phyloP scores from a whole-genome alignment of 495 filamentous ascomycete species.

The Podospora conica region DNA sequence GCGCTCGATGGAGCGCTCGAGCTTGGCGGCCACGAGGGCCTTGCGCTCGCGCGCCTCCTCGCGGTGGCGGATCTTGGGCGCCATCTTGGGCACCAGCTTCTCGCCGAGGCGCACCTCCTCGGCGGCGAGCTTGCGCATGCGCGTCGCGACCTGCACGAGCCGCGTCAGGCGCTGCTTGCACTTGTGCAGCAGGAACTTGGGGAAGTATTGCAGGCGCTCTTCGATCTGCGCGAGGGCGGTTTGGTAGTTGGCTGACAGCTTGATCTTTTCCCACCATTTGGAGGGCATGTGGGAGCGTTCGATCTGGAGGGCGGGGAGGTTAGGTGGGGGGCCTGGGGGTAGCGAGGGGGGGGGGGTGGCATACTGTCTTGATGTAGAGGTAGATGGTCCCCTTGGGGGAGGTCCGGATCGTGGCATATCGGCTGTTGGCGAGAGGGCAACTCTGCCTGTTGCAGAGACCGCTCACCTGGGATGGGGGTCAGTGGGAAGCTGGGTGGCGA shows the following conservation, averaged over 20 bases:
- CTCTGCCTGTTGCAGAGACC: constrained; percentile 93
- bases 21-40: constrained; percentile 87
- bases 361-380: constrained; percentile 92
- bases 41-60: constrained; percentile 92
- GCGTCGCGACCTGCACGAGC: constrained; percentile 85
- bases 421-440: constrained; percentile 90
- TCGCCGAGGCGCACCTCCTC: constrained; percentile 92
- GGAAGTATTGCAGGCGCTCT: constrained; percentile 86
- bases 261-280: constrained; percentile 93
- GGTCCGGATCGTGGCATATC: constrained; percentile 88
- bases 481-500: neutral
- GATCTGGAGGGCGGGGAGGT: constrained; percentile 14
- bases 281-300: constrained; percentile 85
- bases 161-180: constrained; percentile 96
- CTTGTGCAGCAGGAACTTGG: constrained; percentile 91
- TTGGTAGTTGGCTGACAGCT: constrained; percentile 82
- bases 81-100: constrained; percentile 79
- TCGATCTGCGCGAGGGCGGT: constrained; percentile 82
- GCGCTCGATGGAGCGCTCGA: constrained; percentile 92
- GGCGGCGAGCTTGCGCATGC: constrained; percentile 72
- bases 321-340: neutral
- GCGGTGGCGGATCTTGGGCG: constrained; percentile 82
- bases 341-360: constrained; percentile 13
- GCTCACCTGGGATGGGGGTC: constrained; percentile 50
- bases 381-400: constrained; percentile 78